Conservation (phyloP, 495 filamentous ascomycete species). For the Hyaloscypha hepaticicola region DNA sequence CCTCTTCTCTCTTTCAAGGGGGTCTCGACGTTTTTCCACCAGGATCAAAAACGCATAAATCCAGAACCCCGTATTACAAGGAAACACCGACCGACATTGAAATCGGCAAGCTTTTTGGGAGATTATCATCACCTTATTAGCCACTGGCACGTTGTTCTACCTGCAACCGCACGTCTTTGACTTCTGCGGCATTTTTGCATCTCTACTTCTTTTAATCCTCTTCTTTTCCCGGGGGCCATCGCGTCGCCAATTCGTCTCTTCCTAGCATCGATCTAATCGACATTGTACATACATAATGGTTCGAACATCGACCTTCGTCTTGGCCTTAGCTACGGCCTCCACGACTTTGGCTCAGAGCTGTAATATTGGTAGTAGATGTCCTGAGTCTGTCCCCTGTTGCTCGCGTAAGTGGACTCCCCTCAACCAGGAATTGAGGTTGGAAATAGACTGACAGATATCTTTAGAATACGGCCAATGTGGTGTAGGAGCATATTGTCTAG, state of each 20-base stretch:
- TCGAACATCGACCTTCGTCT: conserved; percentile 27
- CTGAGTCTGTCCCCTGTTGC: conserved; percentile 78
- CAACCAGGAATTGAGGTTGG: conserved; percentile 26
- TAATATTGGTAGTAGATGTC: conserved; percentile 64
- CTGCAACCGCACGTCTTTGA: conserved; percentile 3
- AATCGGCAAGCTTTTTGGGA: neutral
- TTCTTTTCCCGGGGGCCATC: neutral
- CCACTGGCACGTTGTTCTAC: neutral
- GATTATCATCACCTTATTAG: neutral
- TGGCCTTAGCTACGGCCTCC: conserved; percentile 33
- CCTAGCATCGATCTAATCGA: neutral
- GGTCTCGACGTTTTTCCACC: neutral
- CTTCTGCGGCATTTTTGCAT: neutral
- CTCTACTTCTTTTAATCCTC: conserved; percentile 4
- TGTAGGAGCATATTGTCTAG: conserved; percentile 92
- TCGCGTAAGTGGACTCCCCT: conserved; percentile 66
- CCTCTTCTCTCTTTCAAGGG: neutral
- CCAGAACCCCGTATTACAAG: neutral
- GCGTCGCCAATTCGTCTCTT: neutral
- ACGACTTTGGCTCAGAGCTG: conserved; percentile 44
- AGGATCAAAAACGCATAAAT: neutral
- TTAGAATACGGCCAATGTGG: conserved; percentile 92
- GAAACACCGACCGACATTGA: neutral
- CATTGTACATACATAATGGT: conserved; percentile 27
- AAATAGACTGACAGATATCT: conserved; percentile 19